Percentiles rank a stretch among this genome's conserved stretches.
Evolutionary conservation across 1,139 yeast genomes (phyloP).

Genomic region (Suhomyces maxii): DNA sequence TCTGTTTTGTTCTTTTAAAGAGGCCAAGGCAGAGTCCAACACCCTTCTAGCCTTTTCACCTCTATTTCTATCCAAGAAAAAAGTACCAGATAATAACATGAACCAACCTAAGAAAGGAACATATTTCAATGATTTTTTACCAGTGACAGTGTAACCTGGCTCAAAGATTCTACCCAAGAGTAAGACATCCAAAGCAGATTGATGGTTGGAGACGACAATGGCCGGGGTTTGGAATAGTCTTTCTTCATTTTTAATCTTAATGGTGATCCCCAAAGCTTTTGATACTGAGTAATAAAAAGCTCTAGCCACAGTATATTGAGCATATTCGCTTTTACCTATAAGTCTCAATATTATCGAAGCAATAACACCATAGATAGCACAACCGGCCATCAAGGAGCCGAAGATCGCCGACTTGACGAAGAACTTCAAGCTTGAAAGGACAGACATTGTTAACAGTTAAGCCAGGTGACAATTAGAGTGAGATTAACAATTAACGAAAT

Average conservation of each 20-base stretch:
- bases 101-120: conserved; percentile 98
- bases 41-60: conserved; percentile 74
- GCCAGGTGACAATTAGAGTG: too few relatives aligned
- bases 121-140: conserved; percentile 79
- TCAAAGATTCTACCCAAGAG: conserved; percentile 84
- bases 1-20: conserved; percentile 59
- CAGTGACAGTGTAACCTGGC: conserved; percentile 87
- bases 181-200: conserved; percentile 80
- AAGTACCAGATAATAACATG: conserved; percentile 84
- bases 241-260: conserved; percentile 60
- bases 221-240: conserved; percentile 70
- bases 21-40: conserved; percentile 64
- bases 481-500: too few relatives aligned
- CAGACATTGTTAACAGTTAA: conserved; percentile 3
- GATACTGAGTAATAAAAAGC: conserved; percentile 68
- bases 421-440: conserved; percentile 39
- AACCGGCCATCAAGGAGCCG: conserved; percentile 51
- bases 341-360: conserved; percentile 69
- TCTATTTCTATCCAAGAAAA: conserved; percentile 84
- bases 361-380: conserved; percentile 74
- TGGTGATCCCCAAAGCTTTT: conserved; percentile 62
- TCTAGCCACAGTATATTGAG: conserved; percentile 91
- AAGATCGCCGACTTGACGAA: conserved; percentile 56
- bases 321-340: conserved; percentile 71
- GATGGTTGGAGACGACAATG: conserved; percentile 86